Base-by-base conservation (phyloP, 2,329 filamentous ascomycete species). In the Curvularia sp. region DNA sequence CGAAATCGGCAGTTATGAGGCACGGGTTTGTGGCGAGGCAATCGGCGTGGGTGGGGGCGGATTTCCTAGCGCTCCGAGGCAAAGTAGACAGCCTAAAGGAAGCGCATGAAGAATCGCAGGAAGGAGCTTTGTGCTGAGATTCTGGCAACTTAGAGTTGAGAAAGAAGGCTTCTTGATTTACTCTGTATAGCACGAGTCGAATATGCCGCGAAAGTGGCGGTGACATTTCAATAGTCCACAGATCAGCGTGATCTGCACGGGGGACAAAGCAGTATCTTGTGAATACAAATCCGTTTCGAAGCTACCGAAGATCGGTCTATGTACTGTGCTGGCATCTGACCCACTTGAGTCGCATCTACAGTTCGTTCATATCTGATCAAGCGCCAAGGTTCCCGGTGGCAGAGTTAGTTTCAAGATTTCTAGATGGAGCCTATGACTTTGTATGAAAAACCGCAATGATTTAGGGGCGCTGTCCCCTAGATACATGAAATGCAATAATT, bases 11-110 rank as follows among this genome's bases (percentile, higher is more conserved):
- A 59, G 2, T 43, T 52, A 18, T 30, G 27, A 48, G 46, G 30
- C 46, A 43, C 43, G 42, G 53, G 13, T 38, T 38, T 4, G 48
- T 28, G 53, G 57, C 42, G 25, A 51, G 52, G 43, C 21, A 42
- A 28, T 41, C 41, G 47, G 50, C 15, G 28, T 45, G 45, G 45
- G 43, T 53, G 53, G 53, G 21, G 48, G 51, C 42, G 49, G 43
- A 18, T 32, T 39, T 36, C 48, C 27, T 39, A 48, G 10, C 47
- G 21, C 32, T 56, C 48, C 36, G 34, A 56, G 27, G 34, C 50
- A n/a, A 56, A n/a, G n/a, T 51, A 47, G 51, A 52, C 48, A 45
- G 48, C 42, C 23, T 23, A 49, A 38, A 45, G n/a, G 23, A 19
- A 19, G 21, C 30, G 21, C 30, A 28, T 46, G 9, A 36, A 49